phyloP scores from a whole-genome alignment of 225 moss, liverwort and hornwort species.

The Pleurozium schreberi region DNA sequence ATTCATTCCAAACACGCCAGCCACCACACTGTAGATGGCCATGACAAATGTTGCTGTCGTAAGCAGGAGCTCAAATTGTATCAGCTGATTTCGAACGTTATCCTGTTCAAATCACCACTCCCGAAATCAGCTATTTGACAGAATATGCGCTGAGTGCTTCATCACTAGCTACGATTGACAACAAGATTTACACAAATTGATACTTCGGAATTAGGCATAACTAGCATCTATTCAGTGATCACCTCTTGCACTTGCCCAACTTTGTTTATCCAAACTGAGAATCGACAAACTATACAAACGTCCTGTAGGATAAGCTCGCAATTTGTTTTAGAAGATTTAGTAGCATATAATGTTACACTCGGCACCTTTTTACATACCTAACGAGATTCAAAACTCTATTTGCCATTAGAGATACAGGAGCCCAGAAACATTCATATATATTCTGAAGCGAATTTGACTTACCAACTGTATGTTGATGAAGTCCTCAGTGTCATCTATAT shows the following conservation, averaged over 20 bases:
- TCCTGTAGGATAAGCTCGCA: neutral
- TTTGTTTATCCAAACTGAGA: neutral
- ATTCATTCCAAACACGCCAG: conserved; percentile 98
- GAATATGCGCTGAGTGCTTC: neutral
- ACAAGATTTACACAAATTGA: neutral
- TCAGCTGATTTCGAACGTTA: conserved; percentile 97
- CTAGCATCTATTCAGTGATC: neutral
- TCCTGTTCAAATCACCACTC: conserved; percentile 32
- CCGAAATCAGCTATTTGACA: neutral
- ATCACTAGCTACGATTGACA: neutral
- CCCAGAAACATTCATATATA: neutral
- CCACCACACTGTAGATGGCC: conserved; percentile 77
- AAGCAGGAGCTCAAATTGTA: conserved; percentile 89
- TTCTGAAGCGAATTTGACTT: neutral
- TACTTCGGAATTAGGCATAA: neutral
- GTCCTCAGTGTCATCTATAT: conserved; percentile 97
- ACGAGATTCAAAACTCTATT: neutral
- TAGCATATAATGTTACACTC: neutral
- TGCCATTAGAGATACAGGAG: neutral
- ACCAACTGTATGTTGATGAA: conserved; percentile 97
- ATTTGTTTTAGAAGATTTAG: neutral
- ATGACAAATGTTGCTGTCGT: conserved; percentile 97
- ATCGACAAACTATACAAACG: neutral
- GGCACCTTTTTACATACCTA: neutral
- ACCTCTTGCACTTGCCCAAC: neutral